Evolutionary conservation across 2,329 filamentous ascomycete genomes (phyloP), one percentile per base, ranked within the genome.

Genomic region (Diaporthe sp.): DNA sequence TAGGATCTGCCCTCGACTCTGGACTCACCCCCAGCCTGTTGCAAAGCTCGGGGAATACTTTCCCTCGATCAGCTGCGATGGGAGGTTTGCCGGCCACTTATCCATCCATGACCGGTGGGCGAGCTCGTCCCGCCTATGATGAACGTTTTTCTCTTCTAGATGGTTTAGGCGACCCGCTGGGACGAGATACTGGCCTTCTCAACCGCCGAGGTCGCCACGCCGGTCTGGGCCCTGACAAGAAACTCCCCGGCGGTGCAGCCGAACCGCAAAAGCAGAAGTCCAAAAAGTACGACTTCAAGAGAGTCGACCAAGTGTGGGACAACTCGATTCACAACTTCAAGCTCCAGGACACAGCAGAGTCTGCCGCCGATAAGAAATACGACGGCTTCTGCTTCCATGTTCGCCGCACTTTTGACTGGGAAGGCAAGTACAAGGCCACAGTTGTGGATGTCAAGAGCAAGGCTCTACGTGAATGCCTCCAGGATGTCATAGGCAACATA

Each of bases 391-490:
- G 95, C 42, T 98, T 98, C 82, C 94, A 95, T 34, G 94, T 98
- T 22, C 91, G 94, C 22, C 90, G 95, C 73, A 93, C 91, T 19
- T 97, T 98, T 82, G 93, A 96, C 82, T 95, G 91, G 91, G 94
- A 97, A 79, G 94, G 95, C 77, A 95, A 95, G 80, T 96, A 94
- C 79, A 88, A 91, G 79, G 81, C 82, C 80, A 95, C 95, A 0
- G 85, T 92, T 19, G 91, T 98, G 67, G 95, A 98, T 78, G 94
- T 98, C 83, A 97, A 96, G 85, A 97, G 94, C 81, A 95, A 95
- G 79, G 85, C 91, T 22, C 87, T 98, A 4, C 92, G 93, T 10
- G 92, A 95, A 77, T 92, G 91, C 31, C 87, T 96, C 0, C 88
- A 89, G 68, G 91, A 92, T 57, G 89, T 96, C 15, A 92, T 96